Evolutionary conservation across 2,329 filamentous ascomycete genomes (phyloP), one percentile per base, ranked within the genome.

Genomic region (Cercospora nicotianae): DNA sequence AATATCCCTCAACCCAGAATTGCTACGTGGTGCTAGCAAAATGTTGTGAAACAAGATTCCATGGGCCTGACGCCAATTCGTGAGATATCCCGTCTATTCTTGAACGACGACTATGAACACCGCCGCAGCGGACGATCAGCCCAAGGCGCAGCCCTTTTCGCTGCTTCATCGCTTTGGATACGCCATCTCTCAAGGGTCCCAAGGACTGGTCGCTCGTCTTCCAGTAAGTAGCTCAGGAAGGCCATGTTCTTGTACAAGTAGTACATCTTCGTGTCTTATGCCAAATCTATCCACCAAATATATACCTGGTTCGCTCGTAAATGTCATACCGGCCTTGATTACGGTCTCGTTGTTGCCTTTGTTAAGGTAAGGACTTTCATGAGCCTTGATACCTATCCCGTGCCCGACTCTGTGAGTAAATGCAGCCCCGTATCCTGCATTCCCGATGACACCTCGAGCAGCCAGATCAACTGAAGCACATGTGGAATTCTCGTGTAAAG

Each of bases 371-470:
- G 87, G 87, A 31, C 85, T 87, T 74, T 90, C 87, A 70, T 89
- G 87, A 1, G 87, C 87, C 77, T 90, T 89, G 74, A 90, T 89
- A 0, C 87, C 88, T 59, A 90, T 89, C 1, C 87, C 85, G 72
- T 90, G 88, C 0, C 87, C 87, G 0, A 90, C 79, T 1, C 87
- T 83, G 71, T 90, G 87, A 1, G 87, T 89, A 69, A 90, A 90
- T 0, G 81, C 82, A 20, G 83, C 78, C 0, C 85, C 86, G 67
- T 89, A 89, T 0, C 87, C 87, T 0, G 86, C 87, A 10, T 83
- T 76, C 12, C 84, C 81, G 60, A 90, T 89, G 20, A 89, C 80
- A 0, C 78, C 77, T 1, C 87, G 81, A 5, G 87, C 87, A 1
- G 87, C 87, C 48, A 89, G 83, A 68, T 90, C 87, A 2, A 90